A percentile compares a stretch with the other conserved stretches of the same genome.
phyloP scores from a whole-genome alignment of 495 filamentous ascomycete genomes.

The Aeminium ludgeri region DNA sequence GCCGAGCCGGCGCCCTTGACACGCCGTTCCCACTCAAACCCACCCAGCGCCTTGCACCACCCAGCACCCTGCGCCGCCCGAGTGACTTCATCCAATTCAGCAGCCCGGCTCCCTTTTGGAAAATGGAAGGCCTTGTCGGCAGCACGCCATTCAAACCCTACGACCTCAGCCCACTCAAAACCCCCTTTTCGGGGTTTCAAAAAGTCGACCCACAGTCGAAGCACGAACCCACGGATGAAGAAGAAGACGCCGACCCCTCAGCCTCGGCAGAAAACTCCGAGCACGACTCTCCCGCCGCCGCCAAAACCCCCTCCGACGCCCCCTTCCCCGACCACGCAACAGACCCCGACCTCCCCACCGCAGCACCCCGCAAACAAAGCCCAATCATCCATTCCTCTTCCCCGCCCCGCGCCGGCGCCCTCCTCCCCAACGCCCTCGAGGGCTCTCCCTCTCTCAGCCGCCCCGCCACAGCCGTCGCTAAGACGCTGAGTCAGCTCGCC shows the following conservation, averaged over 20 bases:
- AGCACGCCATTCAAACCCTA: slow-evolving; percentile 16
- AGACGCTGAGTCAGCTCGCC: slow-evolving; percentile 15
- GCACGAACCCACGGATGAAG: neutral
- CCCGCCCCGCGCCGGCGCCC: neutral
- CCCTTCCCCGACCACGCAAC: neutral
- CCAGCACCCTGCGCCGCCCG: slow-evolving; percentile 74
- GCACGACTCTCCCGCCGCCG: neutral
- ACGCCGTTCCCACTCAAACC: slow-evolving; percentile 16
- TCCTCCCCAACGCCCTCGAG: neutral
- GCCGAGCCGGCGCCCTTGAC: slow-evolving; percentile 11
- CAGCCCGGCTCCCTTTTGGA: slow-evolving; percentile 96
- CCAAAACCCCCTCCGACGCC: too few species aligned
- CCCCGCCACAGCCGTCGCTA: slow-evolving; percentile 14
- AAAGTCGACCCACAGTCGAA: neutral
- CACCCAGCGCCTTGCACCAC: slow-evolving; percentile 46
- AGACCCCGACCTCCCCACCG: neutral
- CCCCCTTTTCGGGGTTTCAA: slow-evolving; percentile 11
- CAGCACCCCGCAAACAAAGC: neutral
- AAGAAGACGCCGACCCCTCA: neutral
- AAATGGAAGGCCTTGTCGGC: slow-evolving; percentile 24
- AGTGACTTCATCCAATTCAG: slow-evolving; percentile 91
- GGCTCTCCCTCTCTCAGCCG: slow-evolving; percentile 10
- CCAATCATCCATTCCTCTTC: slow-evolving; percentile 12
- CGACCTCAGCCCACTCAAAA: slow-evolving; percentile 15
- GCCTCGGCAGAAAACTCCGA: slow-evolving; percentile 1